A percentile compares a stretch with the other conserved stretches of the same genome.
Conservation (phyloP, 176 grass and related monocot genomes). For the Carex scoparia region DNA sequence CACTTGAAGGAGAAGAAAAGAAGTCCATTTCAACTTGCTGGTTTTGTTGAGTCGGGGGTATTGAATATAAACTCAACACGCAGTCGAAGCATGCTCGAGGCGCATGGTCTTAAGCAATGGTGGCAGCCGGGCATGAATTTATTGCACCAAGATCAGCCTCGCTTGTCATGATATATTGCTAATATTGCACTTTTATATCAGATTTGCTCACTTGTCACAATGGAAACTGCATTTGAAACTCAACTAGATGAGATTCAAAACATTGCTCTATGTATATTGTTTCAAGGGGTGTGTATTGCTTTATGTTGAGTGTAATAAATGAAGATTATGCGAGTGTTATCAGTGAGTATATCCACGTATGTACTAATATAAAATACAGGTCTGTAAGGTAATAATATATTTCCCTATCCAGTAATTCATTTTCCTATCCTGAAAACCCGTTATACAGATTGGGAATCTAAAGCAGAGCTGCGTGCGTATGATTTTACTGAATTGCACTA, state of each 20-base stretch:
- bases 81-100: background rate
- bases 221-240: background rate
- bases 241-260: background rate
- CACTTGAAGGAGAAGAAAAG: slow-evolving; percentile 13
- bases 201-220: background rate
- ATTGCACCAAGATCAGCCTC: background rate
- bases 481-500: background rate
- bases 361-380: background rate
- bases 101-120: slow-evolving; percentile 27
- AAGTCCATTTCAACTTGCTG: slow-evolving; percentile 21
- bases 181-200: background rate
- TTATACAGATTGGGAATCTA: background rate
- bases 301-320: background rate
- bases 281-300: too few species aligned
- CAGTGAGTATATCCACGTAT: background rate
- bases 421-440: background rate
- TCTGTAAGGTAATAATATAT: background rate
- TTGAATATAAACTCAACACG: slow-evolving; percentile 21
- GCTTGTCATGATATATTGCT: background rate
- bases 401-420: background rate
- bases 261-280: background rate
- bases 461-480: background rate
- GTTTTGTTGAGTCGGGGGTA: slow-evolving; percentile 17
- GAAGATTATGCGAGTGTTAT: background rate
- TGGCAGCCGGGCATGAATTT: slow-evolving; percentile 25